Evolutionary conservation across 164 flowering plant species (phyloP), one percentile per base, ranked within the genome.

Genomic region (Kingdonia uniflora): DNA sequence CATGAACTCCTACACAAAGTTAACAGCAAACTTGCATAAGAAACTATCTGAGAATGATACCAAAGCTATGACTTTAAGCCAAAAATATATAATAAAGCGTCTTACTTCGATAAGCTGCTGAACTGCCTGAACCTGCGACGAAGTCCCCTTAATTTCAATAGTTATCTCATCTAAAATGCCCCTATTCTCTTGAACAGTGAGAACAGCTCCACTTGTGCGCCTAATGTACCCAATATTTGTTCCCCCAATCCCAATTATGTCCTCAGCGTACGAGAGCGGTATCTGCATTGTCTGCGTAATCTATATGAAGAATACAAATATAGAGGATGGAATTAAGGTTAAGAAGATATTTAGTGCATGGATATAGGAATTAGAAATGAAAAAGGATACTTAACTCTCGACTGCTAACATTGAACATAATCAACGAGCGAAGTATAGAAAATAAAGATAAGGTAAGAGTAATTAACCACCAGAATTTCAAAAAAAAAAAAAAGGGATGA

Each of bases 231-330:
- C 95, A 65, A 92, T 92, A 63, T 86, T 92, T 51, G 80, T 61
- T 19, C 99, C 99, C 43, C 74, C 80, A 65, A 79, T 60, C n/a
- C 99, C 97, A 70, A 92, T 89, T 19, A 92, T 88, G 57, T 82
- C 92, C 70, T 86, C 99, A 16, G 95, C 95, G 71, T 88, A 88
- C 16, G 81, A 64, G 1, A 92, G 67, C 10, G 99, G 99, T 49
- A 92, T 76, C 76, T 92, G 99, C 97, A 92, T 88, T 26, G 84
- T 84, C 66, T 88, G 91, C 29, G 82, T 60, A 16, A 92, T 42
- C 99, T 91, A 72, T 44, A 39, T 20, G 20, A 50, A 43, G 54
- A 44, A 5, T 29, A 29, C 35, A 29, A 29, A 3, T 8, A 29
- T 29, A 8, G 35, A 3, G 35, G 35, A 29, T 29, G 8, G 35